Base-by-base conservation (phyloP, 495 filamentous ascomycete species). In the Podospora conica region DNA sequence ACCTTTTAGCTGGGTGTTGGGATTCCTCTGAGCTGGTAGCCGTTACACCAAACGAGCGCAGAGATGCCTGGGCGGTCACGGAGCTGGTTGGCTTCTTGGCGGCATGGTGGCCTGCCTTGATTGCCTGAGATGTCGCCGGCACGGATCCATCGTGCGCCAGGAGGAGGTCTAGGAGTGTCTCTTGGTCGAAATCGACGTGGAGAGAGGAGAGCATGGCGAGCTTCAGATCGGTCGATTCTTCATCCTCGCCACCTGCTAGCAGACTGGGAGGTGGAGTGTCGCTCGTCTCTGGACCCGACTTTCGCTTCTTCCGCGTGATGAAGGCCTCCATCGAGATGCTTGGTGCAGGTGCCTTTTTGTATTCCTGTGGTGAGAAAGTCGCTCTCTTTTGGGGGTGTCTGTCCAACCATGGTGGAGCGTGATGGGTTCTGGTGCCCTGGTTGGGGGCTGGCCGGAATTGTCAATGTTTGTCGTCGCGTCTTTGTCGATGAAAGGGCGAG, bases 221-320 rank as follows among this genome's bases (percentile, higher is more conserved):
- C 72, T 97, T 97, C 68, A 95, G 77, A 70, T 98, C 94, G 0
- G 94, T 98, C 4, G 90, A 88, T 21, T 93, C 90, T 18, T 92
- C 76, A 28, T 68, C 72, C 20, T 77, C 73, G 33, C 68, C 70
- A 21, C 55, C 48, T 25, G 31, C 9, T 20, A 8, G 12, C 18
- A 9, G 20, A 11, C 25, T 18, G n/a, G 29, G 27, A 12, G 9
- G 15, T 40, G 12, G 48, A 4, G 11, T 53, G 1, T 15, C n/a
- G 24, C 31, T 25, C 7, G 21, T 9, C n/a, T 58, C 59, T 23
- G 69, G 66, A 61, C 71, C 74, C 12, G 70, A 66, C 48, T 82
- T 82, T 53, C 80, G 74, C 66, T 82, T 83, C 24, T 69, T 72
- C 21, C 77, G 67, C 29, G 75, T 80, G 48, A 82, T 71, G 65